Evolutionary conservation across 345 rosid species (phyloP).

Genomic region (Angophora floribunda): DNA sequence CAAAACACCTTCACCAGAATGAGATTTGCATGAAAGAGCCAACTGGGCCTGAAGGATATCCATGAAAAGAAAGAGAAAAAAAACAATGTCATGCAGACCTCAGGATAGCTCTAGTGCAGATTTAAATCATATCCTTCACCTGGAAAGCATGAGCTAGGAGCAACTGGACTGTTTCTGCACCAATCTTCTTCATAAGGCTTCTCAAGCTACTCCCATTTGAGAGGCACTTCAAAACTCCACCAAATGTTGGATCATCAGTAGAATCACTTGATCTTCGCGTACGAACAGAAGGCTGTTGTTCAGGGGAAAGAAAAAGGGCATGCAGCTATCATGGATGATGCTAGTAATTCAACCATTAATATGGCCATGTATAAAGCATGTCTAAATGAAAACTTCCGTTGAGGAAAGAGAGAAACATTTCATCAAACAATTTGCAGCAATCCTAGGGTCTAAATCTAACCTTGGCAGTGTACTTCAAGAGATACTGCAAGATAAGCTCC

Average conservation of each 20-base stretch:
- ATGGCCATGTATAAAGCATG: not conserved
- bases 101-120: not conserved
- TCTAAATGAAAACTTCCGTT: not conserved
- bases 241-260: constrained; percentile 26
- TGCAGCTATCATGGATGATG: not conserved
- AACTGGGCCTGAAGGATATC: constrained; percentile 45
- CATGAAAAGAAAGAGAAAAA: not conserved
- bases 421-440: not conserved
- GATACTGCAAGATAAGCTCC: constrained; percentile 57
- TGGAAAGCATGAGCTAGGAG: constrained; percentile 76
- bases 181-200: constrained; percentile 47
- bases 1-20: not conserved
- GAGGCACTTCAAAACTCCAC: constrained; percentile 47
- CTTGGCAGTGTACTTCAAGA: constrained; percentile 55
- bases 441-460: not conserved
- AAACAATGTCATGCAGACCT: not conserved
- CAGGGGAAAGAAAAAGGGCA: not conserved
- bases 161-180: constrained; percentile 43
- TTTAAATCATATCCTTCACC: constrained; percentile 20
- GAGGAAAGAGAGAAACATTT: not conserved
- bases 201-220: constrained; percentile 27
- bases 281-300: constrained; percentile 50
- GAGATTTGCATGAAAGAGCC: constrained; percentile 10
- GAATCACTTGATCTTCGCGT: constrained; percentile 47
- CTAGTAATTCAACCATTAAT: not conserved